Evolutionary conservation across 2,329 filamentous ascomycete genomes (phyloP).

Genomic region (Emmonsiellopsis sp.): DNA sequence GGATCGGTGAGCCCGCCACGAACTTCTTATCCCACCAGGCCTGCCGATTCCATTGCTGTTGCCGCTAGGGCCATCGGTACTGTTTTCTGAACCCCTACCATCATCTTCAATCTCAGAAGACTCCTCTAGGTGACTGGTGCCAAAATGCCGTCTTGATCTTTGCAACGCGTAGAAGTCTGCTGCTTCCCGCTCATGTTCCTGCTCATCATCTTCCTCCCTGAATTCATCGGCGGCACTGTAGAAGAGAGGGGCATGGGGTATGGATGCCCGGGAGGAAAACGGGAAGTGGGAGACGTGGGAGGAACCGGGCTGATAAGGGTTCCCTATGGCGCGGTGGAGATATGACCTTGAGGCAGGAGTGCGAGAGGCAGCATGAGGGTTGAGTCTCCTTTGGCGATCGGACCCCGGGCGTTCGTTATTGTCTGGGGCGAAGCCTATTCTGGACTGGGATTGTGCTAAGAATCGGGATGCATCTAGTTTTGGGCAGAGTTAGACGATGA

Average conservation of each 20-base stretch:
- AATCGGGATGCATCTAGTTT: slow-evolving; percentile 84
- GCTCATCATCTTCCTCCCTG: slow-evolving; percentile 84
- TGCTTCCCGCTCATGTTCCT: slow-evolving; percentile 79
- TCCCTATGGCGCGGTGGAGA: slow-evolving; percentile 48
- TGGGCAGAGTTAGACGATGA: not conserved
- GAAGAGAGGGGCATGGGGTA: slow-evolving; percentile 83
- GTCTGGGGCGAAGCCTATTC: slow-evolving; percentile 64
- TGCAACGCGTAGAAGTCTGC: slow-evolving; percentile 92
- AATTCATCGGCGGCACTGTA: slow-evolving; percentile 86
- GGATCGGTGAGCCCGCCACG: slow-evolving; percentile 44
- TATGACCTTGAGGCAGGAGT: slow-evolving; percentile 41
- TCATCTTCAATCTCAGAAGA: slow-evolving; percentile 75
- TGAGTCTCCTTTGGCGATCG: slow-evolving; percentile 38
- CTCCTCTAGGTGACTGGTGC: slow-evolving; percentile 71
- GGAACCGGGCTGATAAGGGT: slow-evolving; percentile 66
- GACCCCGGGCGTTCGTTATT: slow-evolving; percentile 37
- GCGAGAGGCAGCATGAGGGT: slow-evolving; percentile 35
- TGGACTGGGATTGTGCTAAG: slow-evolving; percentile 90
- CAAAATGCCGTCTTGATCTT: slow-evolving; percentile 78
- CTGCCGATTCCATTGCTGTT: slow-evolving; percentile 29
- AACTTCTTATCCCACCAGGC: slow-evolving; percentile 46
- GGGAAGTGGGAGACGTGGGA: slow-evolving; percentile 67
- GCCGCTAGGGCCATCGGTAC: slow-evolving; percentile 46
- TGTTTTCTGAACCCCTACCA: slow-evolving; percentile 25
- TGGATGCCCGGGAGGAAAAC: slow-evolving; percentile 67